phyloP scores from a whole-genome alignment of 371 early-diverging fungal species.

The Mortierella sp. region DNA sequence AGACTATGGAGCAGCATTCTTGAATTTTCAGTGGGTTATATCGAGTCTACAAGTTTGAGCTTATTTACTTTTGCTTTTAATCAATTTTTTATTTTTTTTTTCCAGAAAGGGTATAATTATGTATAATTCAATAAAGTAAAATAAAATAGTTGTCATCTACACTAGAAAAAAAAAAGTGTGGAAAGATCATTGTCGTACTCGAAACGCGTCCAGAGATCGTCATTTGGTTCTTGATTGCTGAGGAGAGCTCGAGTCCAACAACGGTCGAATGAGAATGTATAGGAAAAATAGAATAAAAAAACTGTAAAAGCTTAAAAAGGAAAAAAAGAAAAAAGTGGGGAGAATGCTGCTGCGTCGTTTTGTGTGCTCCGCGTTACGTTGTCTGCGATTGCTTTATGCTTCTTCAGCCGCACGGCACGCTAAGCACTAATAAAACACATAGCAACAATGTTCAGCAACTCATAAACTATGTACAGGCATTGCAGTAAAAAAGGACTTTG shows the following conservation, averaged over 20 bases:
- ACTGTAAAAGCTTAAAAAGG: constrained; percentile 2
- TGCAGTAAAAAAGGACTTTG: constrained; percentile 1
- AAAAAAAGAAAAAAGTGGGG: constrained; percentile 13
- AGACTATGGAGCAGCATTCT: no score
- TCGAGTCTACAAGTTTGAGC: no score
- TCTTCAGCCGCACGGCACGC: constrained; percentile 49
- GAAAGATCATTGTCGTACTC: constrained; percentile 10
- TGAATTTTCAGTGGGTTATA: no score
- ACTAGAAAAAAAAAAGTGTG: constrained; percentile 3
- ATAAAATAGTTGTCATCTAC: constrained; percentile 7
- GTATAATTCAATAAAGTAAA: background rate
- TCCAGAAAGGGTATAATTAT: background rate
- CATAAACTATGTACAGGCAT: constrained; percentile 9
- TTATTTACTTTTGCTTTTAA: background rate
- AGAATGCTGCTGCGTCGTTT: constrained; percentile 32
- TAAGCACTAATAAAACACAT: constrained; percentile 54
- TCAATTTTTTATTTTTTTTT: constrained; percentile 12
- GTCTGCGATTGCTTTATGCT: constrained; percentile 35
- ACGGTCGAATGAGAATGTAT: background rate
- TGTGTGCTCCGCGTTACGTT: constrained; percentile 28
- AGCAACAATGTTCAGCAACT: constrained; percentile 56
- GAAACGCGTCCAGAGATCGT: constrained; percentile 16
- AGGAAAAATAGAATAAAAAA: constrained; percentile 9
- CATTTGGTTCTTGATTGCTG: constrained; percentile 8
- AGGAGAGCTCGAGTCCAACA: constrained; percentile 13